Evolutionary conservation across 352 stramenopile species (phyloP), one percentile per base, ranked within the genome.

Genomic region (Pythium aphanidermatum): DNA sequence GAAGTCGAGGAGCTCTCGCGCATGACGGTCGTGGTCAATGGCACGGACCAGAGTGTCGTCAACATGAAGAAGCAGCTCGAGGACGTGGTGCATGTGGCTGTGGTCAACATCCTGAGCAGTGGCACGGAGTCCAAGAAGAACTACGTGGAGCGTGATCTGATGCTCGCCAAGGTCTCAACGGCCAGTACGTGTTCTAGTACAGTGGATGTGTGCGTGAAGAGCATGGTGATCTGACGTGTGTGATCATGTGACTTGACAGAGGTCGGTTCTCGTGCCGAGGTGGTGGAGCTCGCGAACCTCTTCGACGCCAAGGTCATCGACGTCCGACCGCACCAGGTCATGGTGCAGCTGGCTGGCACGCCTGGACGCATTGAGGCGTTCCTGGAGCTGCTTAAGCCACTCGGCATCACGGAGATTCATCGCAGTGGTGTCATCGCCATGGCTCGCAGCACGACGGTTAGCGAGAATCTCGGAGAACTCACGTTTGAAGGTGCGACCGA

Each of bases 61-160:
- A 90, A 92, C 60, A 92, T 92, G 77, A 92, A 89, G 61, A 88
- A 90, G 63, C 80, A 92, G 48, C 63, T 92, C 16, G 81, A 92
- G 40, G 81, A 90, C 51, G 77, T 92, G n/a, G 81, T 92, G 45
- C 78, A 90, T 46, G 77, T 92, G 16, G 81, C 77, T 4, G 81
- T 89, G 23, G 81, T 90, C 31, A 92, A 90, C 59, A 90, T 92
- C 48, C 60, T 92, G 46, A 90, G 73, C 57, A 83, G 70, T 38
- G 69, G 74, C 45, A 55, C 63, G 21, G 67, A 76, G 17, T 50
- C 61, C 26, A 58, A 86, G 55, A 87, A 87, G 54, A 86, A 85
- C 63, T 86, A 86, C 49, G 78, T 92, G 29, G 81, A 92, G 65
- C 70, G 81, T n/a, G 81, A 92, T 48, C 59, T 92, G 51, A 90